A percentile compares a stretch with the other conserved stretches of the same genome.
phyloP scores from a whole-genome alignment of 306 rosid species.

The Glycine latifolia region DNA sequence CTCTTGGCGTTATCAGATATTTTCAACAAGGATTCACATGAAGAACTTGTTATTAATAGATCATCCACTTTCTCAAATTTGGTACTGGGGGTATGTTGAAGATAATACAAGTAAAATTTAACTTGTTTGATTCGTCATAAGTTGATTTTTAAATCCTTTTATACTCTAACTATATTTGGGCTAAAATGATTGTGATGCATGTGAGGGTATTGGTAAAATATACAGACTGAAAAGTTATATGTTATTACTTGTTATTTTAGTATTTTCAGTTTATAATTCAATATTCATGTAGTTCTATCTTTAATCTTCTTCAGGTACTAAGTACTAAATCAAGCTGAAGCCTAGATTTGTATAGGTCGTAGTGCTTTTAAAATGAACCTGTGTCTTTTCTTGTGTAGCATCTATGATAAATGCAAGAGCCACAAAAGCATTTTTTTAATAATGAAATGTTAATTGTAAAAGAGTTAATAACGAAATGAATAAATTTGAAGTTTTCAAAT shows the following conservation, averaged over 20 bases:
- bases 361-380: slow-evolving; percentile 14
- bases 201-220: slow-evolving; percentile 19
- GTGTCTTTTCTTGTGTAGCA: slow-evolving; percentile 26
- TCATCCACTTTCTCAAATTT: slow-evolving; percentile 79
- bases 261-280: slow-evolving; percentile 17
- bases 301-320: slow-evolving; percentile 28
- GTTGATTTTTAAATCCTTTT: slow-evolving; percentile 23
- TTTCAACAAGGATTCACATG: slow-evolving; percentile 59
- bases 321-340: slow-evolving; percentile 3
- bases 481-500: too few relatives aligned
- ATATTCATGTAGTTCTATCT: background rate
- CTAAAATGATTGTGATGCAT: slow-evolving; percentile 1
- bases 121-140: slow-evolving; percentile 30
- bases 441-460: too few relatives aligned
- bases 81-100: slow-evolving; percentile 73
- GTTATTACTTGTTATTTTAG: background rate
- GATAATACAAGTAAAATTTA: slow-evolving; percentile 38
- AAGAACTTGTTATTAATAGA: slow-evolving; percentile 62
- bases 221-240: slow-evolving; percentile 4
- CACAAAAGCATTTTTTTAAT: background rate
- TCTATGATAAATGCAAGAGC: slow-evolving; percentile 5
- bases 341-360: slow-evolving; percentile 5
- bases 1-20: slow-evolving; percentile 69
- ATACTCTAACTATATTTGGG: background rate
- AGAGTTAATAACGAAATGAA: too few relatives aligned